These are phyloP conservation scores for Populus nigra DNA, from an alignment of 345 rosid species.

Conservation along the genomic window DNA sequence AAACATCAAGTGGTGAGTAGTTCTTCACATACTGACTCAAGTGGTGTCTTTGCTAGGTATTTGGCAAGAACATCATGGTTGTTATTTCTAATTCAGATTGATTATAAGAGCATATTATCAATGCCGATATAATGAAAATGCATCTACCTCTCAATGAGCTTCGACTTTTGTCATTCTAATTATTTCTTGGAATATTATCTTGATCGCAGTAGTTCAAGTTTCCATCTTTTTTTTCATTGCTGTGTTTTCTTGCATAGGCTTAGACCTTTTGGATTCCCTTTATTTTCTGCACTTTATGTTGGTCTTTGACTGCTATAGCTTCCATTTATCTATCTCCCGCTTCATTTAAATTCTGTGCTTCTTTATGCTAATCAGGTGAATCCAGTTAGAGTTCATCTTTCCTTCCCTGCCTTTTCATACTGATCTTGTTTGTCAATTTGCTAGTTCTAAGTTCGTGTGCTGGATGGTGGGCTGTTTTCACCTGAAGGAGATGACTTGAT, in stretches of 20 bases:
- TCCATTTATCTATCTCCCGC: slow-evolving; percentile 11
- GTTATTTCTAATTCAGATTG: neutral
- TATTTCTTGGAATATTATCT: neutral
- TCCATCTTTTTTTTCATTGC: neutral
- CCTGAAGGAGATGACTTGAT: slow-evolving; percentile 41
- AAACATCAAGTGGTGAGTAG: slow-evolving; percentile 20
- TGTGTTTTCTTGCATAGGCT: neutral
- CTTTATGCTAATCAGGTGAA: slow-evolving; percentile 15
- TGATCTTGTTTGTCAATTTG: slow-evolving; percentile 15
- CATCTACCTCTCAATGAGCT: neutral
- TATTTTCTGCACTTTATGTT: neutral
- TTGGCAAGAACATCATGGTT: slow-evolving; percentile 2
- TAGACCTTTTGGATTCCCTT: neutral
- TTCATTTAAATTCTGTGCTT: neutral
- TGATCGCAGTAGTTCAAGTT: neutral
- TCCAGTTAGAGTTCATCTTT: slow-evolving; percentile 1
- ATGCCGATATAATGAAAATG: neutral
- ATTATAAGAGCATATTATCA: neutral
- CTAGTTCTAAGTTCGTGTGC: slow-evolving; percentile 7
- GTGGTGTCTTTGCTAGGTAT: neutral
- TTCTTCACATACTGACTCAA: neutral
- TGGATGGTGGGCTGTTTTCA: slow-evolving; percentile 31
- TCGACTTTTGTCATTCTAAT: neutral
- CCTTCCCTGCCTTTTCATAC: neutral
- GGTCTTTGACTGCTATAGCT: neutral